Evolutionary conservation across 2,329 filamentous ascomycete genomes (phyloP), one percentile per base, ranked within the genome.

Genomic region (Diaporthe amygdali): DNA sequence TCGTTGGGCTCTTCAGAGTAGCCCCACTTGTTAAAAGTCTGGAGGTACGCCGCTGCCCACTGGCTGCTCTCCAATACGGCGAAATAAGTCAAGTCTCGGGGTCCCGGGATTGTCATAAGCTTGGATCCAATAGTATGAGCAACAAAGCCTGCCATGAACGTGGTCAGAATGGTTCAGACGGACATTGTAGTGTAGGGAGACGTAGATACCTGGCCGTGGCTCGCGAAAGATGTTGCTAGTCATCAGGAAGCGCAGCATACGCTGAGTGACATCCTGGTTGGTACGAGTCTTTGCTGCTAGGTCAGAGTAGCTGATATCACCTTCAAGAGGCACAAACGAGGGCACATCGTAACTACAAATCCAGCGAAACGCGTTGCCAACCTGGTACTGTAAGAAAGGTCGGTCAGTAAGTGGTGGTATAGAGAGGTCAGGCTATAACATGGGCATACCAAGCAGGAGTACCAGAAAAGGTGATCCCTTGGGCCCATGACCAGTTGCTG

Each of bases 11-110:
- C 69, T 30, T 54, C 39, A 15, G 56, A 32, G 27, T 39, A 25
- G 8, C 56, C 46, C 69, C 69, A 71, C 61, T 56, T 67, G 63
- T 61, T 39, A 14, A 71, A 66, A 5, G 69, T 54, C n/a, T 59
- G 41, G 27, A 68, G 44, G 49, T 46, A 61, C 5, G 25, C n/a
- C 3, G 56, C 56, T 5, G 56, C 56, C 56, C 56, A 61, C 30
- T 17, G 25, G 25, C 17, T 22, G 25, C 14, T 44, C 56, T 61
- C 56, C 1, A 61, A 10, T 12, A 25, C 14, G 5, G 39, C 27
- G 27, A 22, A 61, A 22, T 61, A 46, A 25, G 27, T 10, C 25
- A 61, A 9, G 9, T 61, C 56, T 7, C 27, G 39, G 5, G 56
- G 56, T 1, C 56, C 56, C 4, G 56, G 56, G 39, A 61, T 39